Evolutionary conservation across 2,329 filamentous ascomycete genomes (phyloP), one percentile per base, ranked within the genome.

Genomic region (Fusarium siculi): DNA sequence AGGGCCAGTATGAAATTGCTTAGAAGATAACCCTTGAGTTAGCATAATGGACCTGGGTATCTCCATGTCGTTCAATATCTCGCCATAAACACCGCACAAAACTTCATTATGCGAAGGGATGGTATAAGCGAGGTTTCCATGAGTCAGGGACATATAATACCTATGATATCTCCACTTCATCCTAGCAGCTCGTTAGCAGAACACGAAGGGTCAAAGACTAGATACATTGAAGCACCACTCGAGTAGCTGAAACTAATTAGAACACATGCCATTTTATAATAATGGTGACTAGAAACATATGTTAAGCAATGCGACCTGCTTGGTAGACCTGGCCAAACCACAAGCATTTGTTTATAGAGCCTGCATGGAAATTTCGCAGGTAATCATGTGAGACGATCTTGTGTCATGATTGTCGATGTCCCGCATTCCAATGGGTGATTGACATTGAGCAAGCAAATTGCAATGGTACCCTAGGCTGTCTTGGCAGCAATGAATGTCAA

Each of bases 1-100:
- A 30, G 28, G 28, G 28, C 28, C 28, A 28, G 40, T 52, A 56
- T 53, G 58, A 58, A 52, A 54, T 32, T 37, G 43, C 28, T 63
- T 58, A 32, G 28, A 57, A 66, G 46, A 47, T 36, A 30, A 63
- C 59, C 36, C 47, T 65, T 70, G 47, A 55, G 32, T 70, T 50
- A 58, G 49, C 46, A 71, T 67, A 46, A 59, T 58, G 49, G 49
- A 44, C 47, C 53, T 52, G 47, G 42, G 36, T 37, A 32, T 44
- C 52, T 37, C 34, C 28, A 47, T 56, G 66, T 47, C 56, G 19
- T 50, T 59, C 53, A 46, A 25, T 46, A 55, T 66, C 34, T 66
- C 39, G 25, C 28, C 44, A 47, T 43, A 25, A 42, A 58, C 40
- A 54, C 53, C 30, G 34, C 23, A 37, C 37, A 34, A 34, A 42